These are phyloP conservation scores for Glomus cerebriforme DNA, from an alignment of 192 early-diverging fungal species.

Conservation along the genomic window DNA sequence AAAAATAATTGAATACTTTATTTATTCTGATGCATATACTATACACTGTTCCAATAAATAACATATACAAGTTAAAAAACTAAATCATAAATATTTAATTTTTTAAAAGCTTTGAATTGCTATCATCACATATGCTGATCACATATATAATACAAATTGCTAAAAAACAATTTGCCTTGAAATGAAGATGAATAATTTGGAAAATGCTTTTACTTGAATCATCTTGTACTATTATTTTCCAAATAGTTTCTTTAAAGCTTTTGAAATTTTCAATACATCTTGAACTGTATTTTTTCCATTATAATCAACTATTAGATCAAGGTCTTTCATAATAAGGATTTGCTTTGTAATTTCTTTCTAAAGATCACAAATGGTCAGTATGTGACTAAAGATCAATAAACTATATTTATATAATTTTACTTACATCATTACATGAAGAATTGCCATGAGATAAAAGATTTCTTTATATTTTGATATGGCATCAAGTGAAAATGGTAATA, in stretches of 20 bases:
- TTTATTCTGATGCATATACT: too few relatives aligned
- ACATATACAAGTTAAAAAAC: too few relatives aligned
- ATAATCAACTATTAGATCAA: slow-evolving; percentile 3
- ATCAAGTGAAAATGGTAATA: slow-evolving; percentile 29
- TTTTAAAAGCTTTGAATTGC: too few relatives aligned
- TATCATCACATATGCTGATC: too few relatives aligned
- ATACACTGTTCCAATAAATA: too few relatives aligned
- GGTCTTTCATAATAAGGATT: slow-evolving; percentile 16
- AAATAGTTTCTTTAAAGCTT: slow-evolving; percentile 13
- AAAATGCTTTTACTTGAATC: too few relatives aligned
- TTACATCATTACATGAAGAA: slow-evolving; percentile 32
- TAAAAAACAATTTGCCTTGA: too few relatives aligned
- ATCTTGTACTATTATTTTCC: too few relatives aligned
- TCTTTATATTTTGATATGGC: slow-evolving; percentile 26
- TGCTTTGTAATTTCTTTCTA: slow-evolving; percentile 16
- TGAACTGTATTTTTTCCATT: slow-evolving; percentile 1
- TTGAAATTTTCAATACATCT: slow-evolving; percentile 12
- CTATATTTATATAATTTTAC: background rate
- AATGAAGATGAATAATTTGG: too few relatives aligned
- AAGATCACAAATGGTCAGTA: background rate
- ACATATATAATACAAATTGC: too few relatives aligned
- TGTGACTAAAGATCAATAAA: background rate
- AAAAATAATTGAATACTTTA: too few relatives aligned
- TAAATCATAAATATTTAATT: too few relatives aligned
- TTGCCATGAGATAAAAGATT: slow-evolving; percentile 23